phyloP scores from a whole-genome alignment of 106 monocot genomes.

The Allium sativum region DNA sequence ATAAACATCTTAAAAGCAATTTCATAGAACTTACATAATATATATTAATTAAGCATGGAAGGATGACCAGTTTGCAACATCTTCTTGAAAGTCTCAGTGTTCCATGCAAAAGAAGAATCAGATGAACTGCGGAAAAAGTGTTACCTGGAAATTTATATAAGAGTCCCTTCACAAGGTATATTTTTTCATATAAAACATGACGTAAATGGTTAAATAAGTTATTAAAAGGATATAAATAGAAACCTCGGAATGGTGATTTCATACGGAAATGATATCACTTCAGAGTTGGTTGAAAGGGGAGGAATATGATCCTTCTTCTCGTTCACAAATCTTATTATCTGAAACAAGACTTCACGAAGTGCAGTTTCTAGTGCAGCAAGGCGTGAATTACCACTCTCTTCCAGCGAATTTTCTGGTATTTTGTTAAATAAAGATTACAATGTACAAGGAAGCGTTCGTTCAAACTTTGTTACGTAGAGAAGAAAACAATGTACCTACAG shows the following conservation, averaged over 20 bases:
- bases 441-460: neutral
- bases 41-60: constrained; percentile 53
- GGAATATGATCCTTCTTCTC: constrained; percentile 95
- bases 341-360: constrained; percentile 76
- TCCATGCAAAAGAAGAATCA: constrained; percentile 77
- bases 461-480: neutral
- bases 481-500: constrained; percentile 43
- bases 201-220: neutral
- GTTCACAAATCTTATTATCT: constrained; percentile 89
- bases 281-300: constrained; percentile 45
- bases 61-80: constrained; percentile 95
- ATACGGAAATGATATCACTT: constrained; percentile 72
- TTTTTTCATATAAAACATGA: constrained; percentile 1
- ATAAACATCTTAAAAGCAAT: too few relatives aligned
- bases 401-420: constrained; percentile 24
- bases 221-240: neutral
- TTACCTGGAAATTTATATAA: constrained; percentile 23
- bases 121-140: constrained; percentile 57
- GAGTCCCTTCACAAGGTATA: constrained; percentile 9
- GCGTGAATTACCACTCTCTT: constrained; percentile 43
- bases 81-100: constrained; percentile 57
- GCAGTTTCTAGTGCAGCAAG: constrained; percentile 58
- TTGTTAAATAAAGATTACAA: constrained; percentile 1
- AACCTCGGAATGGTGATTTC: constrained; percentile 91
- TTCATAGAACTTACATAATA: too few relatives aligned